Conservation (phyloP, 177 flowering plant genomes). For the Vitis hybrid region DNA sequence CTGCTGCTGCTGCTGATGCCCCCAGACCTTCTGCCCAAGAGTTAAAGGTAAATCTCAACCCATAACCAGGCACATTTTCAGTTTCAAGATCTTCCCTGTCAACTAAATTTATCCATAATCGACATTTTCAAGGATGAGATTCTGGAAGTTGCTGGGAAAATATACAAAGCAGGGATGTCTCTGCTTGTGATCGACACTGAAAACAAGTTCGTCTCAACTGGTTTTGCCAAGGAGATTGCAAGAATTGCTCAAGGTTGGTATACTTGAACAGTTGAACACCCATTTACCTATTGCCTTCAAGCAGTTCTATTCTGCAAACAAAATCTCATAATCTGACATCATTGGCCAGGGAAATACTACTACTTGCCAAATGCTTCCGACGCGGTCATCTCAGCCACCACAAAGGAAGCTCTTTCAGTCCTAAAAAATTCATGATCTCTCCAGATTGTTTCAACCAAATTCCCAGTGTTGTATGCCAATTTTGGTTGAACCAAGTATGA, state of each 20-base stretch:
- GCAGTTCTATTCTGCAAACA: neutral
- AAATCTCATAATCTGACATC: slow-evolving; percentile 5
- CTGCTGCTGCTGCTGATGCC: slow-evolving; percentile 57
- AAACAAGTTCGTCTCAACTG: slow-evolving; percentile 94
- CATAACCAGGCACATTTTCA: too few species aligned
- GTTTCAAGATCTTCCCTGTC: neutral
- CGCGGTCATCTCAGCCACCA: slow-evolving; percentile 92
- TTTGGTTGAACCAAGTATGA: too few species aligned
- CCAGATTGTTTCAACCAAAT: neutral
- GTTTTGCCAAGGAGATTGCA: slow-evolving; percentile 95
- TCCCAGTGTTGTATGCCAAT: too few species aligned
- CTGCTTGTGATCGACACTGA: slow-evolving; percentile 95
- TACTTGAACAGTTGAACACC: neutral
- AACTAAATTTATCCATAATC: neutral
- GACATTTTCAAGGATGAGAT: slow-evolving; percentile 73
- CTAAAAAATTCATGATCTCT: slow-evolving; percentile 60
- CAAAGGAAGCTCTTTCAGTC: slow-evolving; percentile 75
- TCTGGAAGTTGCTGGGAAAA: slow-evolving; percentile 92
- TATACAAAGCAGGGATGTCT: slow-evolving; percentile 94
- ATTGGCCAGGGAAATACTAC: slow-evolving; percentile 83
- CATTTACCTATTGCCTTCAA: neutral
- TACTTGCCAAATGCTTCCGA: slow-evolving; percentile 98
- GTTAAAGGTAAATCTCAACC: slow-evolving; percentile 55
- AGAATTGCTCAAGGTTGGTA: slow-evolving; percentile 88
- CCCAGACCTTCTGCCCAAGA: slow-evolving; percentile 86